Percentiles rank a stretch among this genome's conserved stretches.
Evolutionary conservation across 1,284 basidiomycete genomes (phyloP).

Genomic region (Boletellus deceptivus): DNA sequence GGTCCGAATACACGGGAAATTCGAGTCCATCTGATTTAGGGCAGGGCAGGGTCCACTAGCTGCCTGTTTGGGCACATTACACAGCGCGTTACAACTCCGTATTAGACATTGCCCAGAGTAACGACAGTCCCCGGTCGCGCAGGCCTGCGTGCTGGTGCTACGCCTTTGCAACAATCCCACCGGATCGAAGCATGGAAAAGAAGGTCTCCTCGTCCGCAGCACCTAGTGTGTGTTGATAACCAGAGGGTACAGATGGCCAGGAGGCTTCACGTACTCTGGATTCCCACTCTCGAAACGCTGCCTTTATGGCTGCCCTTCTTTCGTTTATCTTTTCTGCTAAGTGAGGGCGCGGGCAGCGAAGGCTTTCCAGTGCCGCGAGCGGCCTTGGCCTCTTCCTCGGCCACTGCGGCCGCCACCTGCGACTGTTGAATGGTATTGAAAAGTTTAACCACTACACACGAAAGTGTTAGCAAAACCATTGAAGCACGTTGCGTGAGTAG

Average conservation of each 20-base stretch:
- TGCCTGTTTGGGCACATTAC: conserved; percentile 4
- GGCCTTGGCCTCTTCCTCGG: conserved; percentile 56
- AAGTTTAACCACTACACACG: conserved; percentile 64
- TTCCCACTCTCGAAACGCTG: conserved; percentile 49
- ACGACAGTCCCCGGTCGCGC: too few relatives aligned
- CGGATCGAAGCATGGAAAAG: conserved; percentile 75
- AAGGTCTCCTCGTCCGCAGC: conserved; percentile 67
- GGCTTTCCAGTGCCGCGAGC: conserved; percentile 70
- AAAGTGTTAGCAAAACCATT: not conserved
- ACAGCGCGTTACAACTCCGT: not conserved
- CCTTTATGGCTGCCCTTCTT: conserved; percentile 56
- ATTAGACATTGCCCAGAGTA: too few relatives aligned
- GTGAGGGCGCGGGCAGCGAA: conserved; percentile 60
- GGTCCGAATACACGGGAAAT: conserved; percentile 16
- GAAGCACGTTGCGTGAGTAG: not conserved
- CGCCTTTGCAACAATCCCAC: conserved; percentile 64
- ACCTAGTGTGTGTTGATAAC: conserved; percentile 34
- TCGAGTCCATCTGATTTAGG: conserved; percentile 32
- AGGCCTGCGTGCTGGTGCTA: conserved; percentile 11
- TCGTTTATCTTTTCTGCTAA: conserved; percentile 44
- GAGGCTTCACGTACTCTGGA: conserved; percentile 48
- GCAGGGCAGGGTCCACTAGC: conserved; percentile 29
- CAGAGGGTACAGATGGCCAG: not conserved
- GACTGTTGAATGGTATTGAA: conserved; percentile 83
- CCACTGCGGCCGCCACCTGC: conserved; percentile 52